These are phyloP conservation scores for Ophiostoma tasmaniense DNA, from an alignment of 2,329 filamentous ascomycete genomes.

Conservation along the genomic window DNA sequence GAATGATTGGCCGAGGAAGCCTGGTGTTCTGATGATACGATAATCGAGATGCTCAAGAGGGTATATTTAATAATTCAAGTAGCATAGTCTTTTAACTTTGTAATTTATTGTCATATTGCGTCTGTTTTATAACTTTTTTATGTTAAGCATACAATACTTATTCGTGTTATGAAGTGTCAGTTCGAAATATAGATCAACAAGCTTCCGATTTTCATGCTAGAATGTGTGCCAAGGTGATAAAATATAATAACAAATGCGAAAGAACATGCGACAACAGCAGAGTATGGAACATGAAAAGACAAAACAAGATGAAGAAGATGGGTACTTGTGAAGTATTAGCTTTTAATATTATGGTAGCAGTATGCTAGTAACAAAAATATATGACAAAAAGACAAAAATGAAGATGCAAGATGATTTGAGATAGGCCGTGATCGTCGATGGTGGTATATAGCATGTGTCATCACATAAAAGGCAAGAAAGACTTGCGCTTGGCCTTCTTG, in stretches of 20 bases:
- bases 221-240: not conserved
- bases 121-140: too few species aligned
- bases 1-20: not conserved
- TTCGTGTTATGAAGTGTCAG: too few species aligned
- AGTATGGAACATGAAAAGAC: not conserved
- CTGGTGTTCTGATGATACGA: not conserved
- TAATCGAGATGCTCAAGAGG: not conserved
- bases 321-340: not conserved
- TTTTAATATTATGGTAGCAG: not conserved
- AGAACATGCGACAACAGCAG: not conserved
- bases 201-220: not conserved
- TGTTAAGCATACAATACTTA: too few species aligned
- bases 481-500: conserved; percentile 26
- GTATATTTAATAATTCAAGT: not conserved
- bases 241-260: not conserved
- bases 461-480: conserved; percentile 21
- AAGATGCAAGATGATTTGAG: not conserved
- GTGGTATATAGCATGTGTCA: not conserved
- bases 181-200: not conserved
- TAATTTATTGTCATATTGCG: not conserved
- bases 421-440: not conserved
- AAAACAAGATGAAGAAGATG: not conserved
- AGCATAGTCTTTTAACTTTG: not conserved
- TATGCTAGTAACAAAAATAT: not conserved
- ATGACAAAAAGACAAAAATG: not conserved